Evolutionary conservation across 2,329 filamentous ascomycete genomes (phyloP).

Genomic region (Neofusicoccum sp.): DNA sequence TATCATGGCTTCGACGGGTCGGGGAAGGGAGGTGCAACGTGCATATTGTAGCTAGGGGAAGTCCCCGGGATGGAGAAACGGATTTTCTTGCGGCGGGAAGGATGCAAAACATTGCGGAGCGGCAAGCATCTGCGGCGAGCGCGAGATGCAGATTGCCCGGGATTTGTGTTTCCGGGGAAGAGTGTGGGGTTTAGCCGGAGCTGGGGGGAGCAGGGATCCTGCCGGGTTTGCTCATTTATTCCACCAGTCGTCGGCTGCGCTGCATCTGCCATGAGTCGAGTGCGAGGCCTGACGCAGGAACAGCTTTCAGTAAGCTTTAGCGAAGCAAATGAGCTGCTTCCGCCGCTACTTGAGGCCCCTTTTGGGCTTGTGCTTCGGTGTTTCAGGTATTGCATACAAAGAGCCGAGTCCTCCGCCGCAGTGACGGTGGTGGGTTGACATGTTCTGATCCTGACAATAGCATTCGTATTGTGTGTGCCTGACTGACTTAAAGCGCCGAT

Average conservation of each 20-base stretch:
- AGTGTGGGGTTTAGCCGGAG: conserved; percentile 15
- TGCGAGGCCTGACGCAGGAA: background rate
- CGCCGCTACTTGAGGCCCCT: background rate
- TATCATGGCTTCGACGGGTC: background rate
- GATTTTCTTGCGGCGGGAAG: background rate
- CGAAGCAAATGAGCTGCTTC: background rate
- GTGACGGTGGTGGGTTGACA: too few species aligned
- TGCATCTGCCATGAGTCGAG: background rate
- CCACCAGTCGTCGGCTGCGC: background rate
- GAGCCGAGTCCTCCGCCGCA: too few species aligned
- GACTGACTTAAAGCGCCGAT: background rate
- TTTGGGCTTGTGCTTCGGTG: background rate
- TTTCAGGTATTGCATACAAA: background rate
- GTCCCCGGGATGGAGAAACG: conserved; percentile 3
- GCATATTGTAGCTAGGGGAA: conserved; percentile 8
- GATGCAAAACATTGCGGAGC: background rate
- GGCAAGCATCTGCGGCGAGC: too few species aligned
- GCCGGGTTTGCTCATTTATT: background rate
- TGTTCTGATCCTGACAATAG: too few species aligned
- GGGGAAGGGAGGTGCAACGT: conserved; percentile 23
- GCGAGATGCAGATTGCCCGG: conserved; percentile 3
- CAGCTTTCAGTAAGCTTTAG: conserved; percentile 4
- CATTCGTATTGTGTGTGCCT: background rate
- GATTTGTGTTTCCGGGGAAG: conserved; percentile 3
- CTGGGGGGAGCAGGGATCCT: background rate